Evolutionary conservation across 441 rosid genomes (phyloP), one percentile per base, ranked within the genome.

Genomic region (Gossypium schwendimanii): DNA sequence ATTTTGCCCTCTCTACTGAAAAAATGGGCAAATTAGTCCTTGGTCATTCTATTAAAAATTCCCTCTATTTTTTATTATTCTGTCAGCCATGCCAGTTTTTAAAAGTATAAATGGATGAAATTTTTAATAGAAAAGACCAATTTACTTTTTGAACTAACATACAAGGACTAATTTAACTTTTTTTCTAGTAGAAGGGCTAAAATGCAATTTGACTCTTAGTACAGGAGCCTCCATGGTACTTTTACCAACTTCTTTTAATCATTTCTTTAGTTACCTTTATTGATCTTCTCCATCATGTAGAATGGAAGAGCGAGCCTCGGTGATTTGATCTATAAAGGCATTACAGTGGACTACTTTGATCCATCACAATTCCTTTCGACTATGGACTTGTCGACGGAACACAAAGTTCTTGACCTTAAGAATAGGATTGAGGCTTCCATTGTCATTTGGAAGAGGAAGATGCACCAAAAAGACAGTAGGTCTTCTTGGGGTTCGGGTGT

Each of bases 401-500:
- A 85, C 45, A 76, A 84, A 66, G 86, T 86, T 21, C 75, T 85
- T 57, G 91, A 89, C 59, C 77, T 89, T 33, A 89, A 87, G 72
- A 85, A 87, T 75, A 78, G 80, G 73, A 83, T 87, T 39, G 94
- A 89, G 68, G 90, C 89, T 20, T 85, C 94, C 12, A 82, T 85
- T 33, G 78, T 84, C 61, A 83, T 89, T 15, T 89, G 91, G 94
- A 81, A 80, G 64, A 83, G 83, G 75, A 89, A 84, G 76, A 79
- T 78, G 78, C 81, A 76, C 49, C 63, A 75, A 1, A 87, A 83
- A 76, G 82, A 82, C 2, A 78, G 65, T 18, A 87, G 86, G 78
- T 74, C 89, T 52, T 73, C 88, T 12, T 89, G 94, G 94, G 83
- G 86, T 6, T 82, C 84, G 8, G 83, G 73, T 70, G 86, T 85